A percentile compares a stretch with the other conserved stretches of the same genome.
Conservation (phyloP, 2,329 filamentous ascomycete species). For the Aspergillus unguis region DNA sequence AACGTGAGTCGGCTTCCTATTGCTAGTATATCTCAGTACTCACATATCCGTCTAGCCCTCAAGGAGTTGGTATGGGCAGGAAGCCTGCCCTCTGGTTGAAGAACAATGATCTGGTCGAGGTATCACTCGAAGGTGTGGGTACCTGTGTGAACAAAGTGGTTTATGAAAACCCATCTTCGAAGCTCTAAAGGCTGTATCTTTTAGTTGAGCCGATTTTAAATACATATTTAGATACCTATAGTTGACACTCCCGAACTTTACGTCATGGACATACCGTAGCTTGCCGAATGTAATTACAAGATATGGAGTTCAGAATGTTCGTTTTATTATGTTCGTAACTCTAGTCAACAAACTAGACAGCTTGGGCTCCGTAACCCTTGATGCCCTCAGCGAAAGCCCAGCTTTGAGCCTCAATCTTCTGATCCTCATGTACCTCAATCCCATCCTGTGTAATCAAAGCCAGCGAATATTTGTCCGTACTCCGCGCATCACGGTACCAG, state of each 20-base stretch:
- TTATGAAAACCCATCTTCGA: slow-evolving; percentile 41
- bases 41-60: slow-evolving; percentile 53
- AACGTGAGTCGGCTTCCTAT: slow-evolving; percentile 37
- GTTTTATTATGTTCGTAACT: slow-evolving; percentile 12
- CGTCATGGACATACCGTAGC: not conserved
- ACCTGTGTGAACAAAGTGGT: slow-evolving; percentile 47
- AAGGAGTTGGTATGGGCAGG: slow-evolving; percentile 68
- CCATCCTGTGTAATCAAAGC: slow-evolving; percentile 85
- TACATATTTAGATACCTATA: no score
- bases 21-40: not conserved
- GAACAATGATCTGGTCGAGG: slow-evolving; percentile 67
- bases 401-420: slow-evolving; percentile 91
- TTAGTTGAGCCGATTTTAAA: no score
- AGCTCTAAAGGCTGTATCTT: slow-evolving; percentile 26
- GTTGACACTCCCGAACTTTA: not conserved
- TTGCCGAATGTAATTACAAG: no score
- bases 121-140: slow-evolving; percentile 64
- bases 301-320: slow-evolving; percentile 17
- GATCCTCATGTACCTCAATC: slow-evolving; percentile 77
- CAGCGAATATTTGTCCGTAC: slow-evolving; percentile 85
- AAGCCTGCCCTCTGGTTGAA: slow-evolving; percentile 66
- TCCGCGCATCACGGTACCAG: slow-evolving; percentile 94
- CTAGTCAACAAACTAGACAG: slow-evolving; percentile 30
- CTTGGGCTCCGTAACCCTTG: slow-evolving; percentile 89
- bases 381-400: slow-evolving; percentile 98